These are phyloP conservation scores for Aspergillus haitiensis DNA, from an alignment of 495 filamentous ascomycete genomes.

Conservation along the genomic window DNA sequence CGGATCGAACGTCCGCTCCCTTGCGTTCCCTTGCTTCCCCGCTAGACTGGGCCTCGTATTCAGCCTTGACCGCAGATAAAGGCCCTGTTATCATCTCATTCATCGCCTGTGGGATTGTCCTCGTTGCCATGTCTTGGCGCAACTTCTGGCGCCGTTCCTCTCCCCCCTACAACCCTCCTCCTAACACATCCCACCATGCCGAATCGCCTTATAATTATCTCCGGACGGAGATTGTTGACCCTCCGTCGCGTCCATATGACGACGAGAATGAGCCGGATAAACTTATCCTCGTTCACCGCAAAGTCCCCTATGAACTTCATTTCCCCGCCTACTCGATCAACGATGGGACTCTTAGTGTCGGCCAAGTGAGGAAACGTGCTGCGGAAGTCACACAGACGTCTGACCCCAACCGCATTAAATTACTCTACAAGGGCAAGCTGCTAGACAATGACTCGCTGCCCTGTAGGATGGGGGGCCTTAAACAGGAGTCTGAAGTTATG, in stretches of 20 bases:
- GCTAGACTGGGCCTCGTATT: constrained; percentile 9
- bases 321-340: constrained; percentile 82
- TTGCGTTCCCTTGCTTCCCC: constrained; percentile 12
- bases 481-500: constrained; percentile 75
- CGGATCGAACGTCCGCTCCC: constrained; percentile 34
- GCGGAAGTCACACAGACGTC: constrained; percentile 61
- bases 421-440: constrained; percentile 81
- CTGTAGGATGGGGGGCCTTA: constrained; percentile 72
- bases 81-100: background rate
- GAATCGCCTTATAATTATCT: constrained; percentile 83
- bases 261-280: constrained; percentile 68
- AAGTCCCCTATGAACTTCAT: constrained; percentile 69
- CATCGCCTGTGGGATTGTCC: constrained; percentile 21
- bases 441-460: constrained; percentile 65
- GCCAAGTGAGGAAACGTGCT: constrained; percentile 64
- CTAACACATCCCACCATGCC: constrained; percentile 58
- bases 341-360: constrained; percentile 69
- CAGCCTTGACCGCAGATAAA: background rate
- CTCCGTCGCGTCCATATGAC: constrained; percentile 27
- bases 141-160: constrained; percentile 54
- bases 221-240: constrained; percentile 60
- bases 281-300: constrained; percentile 70
- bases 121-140: constrained; percentile 64
- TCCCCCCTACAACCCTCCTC: constrained; percentile 43
- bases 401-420: constrained; percentile 61